A percentile compares a stretch with the other conserved stretches of the same genome.
phyloP scores from a whole-genome alignment of 2,329 filamentous ascomycete species.

The Onygenales sp. region DNA sequence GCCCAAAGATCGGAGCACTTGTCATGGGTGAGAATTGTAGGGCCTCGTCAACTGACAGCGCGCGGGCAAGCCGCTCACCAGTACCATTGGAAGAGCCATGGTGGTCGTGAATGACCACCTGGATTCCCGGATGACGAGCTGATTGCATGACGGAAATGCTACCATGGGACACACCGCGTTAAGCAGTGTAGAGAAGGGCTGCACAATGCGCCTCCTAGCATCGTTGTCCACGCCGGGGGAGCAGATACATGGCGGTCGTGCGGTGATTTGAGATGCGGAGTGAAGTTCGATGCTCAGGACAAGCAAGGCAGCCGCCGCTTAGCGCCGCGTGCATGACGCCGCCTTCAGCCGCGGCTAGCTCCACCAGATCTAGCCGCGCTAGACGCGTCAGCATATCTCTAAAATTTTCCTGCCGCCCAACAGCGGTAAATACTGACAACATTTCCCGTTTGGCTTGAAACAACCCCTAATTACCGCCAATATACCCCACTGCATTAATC shows the following conservation, averaged over 20 bases:
- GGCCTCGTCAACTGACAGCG: constrained; percentile 38
- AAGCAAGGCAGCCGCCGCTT: constrained; percentile 5
- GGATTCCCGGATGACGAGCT: constrained; percentile 28
- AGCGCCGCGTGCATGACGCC: constrained; percentile 5
- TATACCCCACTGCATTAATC: not conserved
- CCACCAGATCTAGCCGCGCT: not conserved
- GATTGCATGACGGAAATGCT: constrained; percentile 28
- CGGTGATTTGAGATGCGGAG: not conserved
- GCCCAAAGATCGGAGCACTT: constrained; percentile 37
- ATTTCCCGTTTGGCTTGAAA: constrained; percentile 2
- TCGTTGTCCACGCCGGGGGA: constrained; percentile 18
- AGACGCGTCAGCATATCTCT: too few species aligned
- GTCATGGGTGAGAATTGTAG: constrained; percentile 42
- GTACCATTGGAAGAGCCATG: constrained; percentile 16
- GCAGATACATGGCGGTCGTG: not conserved
- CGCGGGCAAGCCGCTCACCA: constrained; percentile 20
- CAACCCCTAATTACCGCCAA: not conserved
- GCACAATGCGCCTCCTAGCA: constrained; percentile 13
- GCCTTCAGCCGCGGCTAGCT: not conserved
- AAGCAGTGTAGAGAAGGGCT: not conserved
- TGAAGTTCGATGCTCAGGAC: not conserved
- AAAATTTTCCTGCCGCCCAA: too few species aligned
- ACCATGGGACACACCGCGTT: constrained; percentile 9
- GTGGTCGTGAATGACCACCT: constrained; percentile 34
- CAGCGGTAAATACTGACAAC: not conserved